Conservation (phyloP, 768 basidiomycete species). For the Serpula lacrymans region DNA sequence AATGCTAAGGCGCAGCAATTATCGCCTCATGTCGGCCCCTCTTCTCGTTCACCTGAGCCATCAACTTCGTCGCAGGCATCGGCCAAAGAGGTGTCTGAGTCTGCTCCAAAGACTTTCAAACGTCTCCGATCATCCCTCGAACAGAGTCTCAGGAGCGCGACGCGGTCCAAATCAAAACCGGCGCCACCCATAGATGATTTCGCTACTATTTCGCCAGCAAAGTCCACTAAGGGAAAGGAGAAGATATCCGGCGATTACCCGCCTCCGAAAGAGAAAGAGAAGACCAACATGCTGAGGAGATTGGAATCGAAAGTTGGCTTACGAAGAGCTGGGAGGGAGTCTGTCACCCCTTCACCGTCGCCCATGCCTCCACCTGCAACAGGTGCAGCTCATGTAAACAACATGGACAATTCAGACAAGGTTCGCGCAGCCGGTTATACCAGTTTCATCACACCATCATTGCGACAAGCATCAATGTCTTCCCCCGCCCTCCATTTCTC, state of each 20-base stretch:
- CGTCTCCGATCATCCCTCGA: conserved; percentile 66
- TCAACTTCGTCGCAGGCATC: conserved; percentile 30
- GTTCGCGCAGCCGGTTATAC: conserved; percentile 51
- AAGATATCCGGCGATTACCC: conserved; percentile 22
- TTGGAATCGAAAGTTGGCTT: conserved; percentile 52
- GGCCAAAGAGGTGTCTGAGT: conserved; percentile 33
- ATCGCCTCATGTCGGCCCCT: conserved; percentile 35
- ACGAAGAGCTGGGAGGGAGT: conserved; percentile 40
- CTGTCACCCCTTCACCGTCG: conserved; percentile 34
- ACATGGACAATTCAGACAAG: conserved; percentile 35
- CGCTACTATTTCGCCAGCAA: conserved; percentile 37
- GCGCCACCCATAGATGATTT: conserved; percentile 38
- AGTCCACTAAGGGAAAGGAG: conserved; percentile 42
- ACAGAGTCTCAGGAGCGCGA: conserved; percentile 62
- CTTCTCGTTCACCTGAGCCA: conserved; percentile 39
- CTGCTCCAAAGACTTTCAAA: conserved; percentile 53
- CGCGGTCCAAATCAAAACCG: conserved; percentile 48
- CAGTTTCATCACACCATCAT: conserved; percentile 61
- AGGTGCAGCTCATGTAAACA: conserved; percentile 17
- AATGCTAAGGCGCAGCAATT: conserved; percentile 27
- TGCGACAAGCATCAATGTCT: conserved; percentile 70
- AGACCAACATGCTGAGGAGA: conserved; percentile 42
- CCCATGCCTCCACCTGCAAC: conserved; percentile 33
- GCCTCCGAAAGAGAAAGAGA: conserved; percentile 39
- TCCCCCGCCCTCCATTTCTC: conserved; percentile 69